phyloP scores from a whole-genome alignment of 208 protist genomes.

The Kentomonas sorsogonicus region DNA sequence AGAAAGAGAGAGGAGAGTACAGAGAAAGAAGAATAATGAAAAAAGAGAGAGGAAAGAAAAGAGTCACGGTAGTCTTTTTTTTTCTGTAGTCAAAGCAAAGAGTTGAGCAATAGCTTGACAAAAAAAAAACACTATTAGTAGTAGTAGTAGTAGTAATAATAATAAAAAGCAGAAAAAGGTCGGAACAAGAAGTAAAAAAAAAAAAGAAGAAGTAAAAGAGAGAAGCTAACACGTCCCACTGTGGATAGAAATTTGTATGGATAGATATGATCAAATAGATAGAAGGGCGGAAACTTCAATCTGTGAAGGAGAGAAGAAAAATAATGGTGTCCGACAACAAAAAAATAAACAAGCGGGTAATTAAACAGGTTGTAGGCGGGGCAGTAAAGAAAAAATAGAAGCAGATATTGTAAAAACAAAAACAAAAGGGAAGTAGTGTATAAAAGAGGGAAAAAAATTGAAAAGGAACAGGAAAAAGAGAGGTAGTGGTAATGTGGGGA shows the following conservation, averaged over 20 bases:
- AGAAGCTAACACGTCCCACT: not conserved
- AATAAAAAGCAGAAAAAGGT: slow-evolving; percentile 11
- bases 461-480: not conserved
- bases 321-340: too few species aligned
- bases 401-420: not conserved
- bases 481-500: slow-evolving; percentile 3
- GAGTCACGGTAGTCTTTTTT: not conserved
- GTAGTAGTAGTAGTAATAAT: slow-evolving; percentile 8
- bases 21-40: too few species aligned
- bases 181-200: slow-evolving; percentile 1
- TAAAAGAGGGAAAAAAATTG: slow-evolving; percentile 9
- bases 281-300: too few species aligned
- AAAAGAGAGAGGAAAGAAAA: too few species aligned
- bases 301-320: too few species aligned
- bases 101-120: not conserved
- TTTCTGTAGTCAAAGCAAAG: not conserved
- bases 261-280: too few species aligned
- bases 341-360: too few species aligned
- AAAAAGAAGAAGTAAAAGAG: slow-evolving; percentile 11
- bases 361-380: too few species aligned
- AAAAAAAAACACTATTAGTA: slow-evolving; percentile 6
- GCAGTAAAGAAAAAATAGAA: not conserved
- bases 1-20: slow-evolving; percentile 1
- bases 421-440: slow-evolving; percentile 10
- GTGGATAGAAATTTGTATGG: not conserved